Evolutionary conservation across 1,284 basidiomycete genomes (phyloP).

Genomic region (Sanghuangporus weigelae): DNA sequence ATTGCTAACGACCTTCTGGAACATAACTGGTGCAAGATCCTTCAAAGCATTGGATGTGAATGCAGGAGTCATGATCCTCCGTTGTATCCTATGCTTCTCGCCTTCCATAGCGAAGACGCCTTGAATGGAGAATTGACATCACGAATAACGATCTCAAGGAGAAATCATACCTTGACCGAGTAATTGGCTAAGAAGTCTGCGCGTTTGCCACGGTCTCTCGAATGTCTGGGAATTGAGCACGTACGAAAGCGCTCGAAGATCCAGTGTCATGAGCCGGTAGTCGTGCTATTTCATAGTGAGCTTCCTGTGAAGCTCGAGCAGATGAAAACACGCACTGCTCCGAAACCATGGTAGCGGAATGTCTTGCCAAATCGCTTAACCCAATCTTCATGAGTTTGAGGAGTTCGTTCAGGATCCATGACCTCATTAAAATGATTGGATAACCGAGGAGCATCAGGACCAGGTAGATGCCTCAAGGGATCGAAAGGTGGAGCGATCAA

Average conservation of each 20-base stretch:
- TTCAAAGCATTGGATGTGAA: slow-evolving; percentile 40
- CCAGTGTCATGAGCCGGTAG: slow-evolving; percentile 47
- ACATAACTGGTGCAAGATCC: slow-evolving; percentile 38
- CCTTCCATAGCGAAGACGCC: slow-evolving; percentile 49
- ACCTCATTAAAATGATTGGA: slow-evolving; percentile 39
- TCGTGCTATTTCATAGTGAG: slow-evolving; percentile 36
- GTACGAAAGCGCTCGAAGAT: slow-evolving; percentile 42
- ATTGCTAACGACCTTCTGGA: slow-evolving; percentile 30
- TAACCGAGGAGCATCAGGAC: slow-evolving; percentile 36
- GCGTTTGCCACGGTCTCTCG: slow-evolving; percentile 53
- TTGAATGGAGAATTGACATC: slow-evolving; percentile 20
- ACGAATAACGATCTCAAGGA: background rate
- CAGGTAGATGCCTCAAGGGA: slow-evolving; percentile 42
- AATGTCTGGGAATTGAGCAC: slow-evolving; percentile 43
- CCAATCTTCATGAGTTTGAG: slow-evolving; percentile 39
- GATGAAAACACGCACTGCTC: slow-evolving; percentile 29
- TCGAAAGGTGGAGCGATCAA: slow-evolving; percentile 40
- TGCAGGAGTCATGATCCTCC: slow-evolving; percentile 43
- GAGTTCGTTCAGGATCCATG: slow-evolving; percentile 38
- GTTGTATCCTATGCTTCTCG: slow-evolving; percentile 36
- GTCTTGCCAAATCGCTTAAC: slow-evolving; percentile 40
- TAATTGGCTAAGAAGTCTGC: slow-evolving; percentile 38
- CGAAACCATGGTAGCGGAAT: slow-evolving; percentile 47
- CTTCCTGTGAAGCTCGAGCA: background rate
- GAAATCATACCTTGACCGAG: slow-evolving; percentile 38